These are phyloP conservation scores for Delitschia confertaspora DNA, from an alignment of 495 filamentous ascomycete genomes.

Conservation along the genomic window DNA sequence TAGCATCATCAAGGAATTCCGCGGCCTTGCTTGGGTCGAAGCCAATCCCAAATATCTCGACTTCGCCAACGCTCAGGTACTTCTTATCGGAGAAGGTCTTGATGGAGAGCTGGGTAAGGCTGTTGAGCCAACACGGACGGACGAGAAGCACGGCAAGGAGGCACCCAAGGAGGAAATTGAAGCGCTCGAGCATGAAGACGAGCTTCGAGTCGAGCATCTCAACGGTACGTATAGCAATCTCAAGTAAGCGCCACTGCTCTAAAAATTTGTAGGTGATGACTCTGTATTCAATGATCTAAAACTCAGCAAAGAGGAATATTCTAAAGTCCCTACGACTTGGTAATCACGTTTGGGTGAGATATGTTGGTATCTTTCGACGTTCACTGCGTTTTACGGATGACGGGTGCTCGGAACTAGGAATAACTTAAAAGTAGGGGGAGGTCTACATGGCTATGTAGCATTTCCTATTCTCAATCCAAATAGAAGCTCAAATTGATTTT, in stretches of 20 bases:
- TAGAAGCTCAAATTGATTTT: too few relatives aligned
- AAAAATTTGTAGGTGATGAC: conserved; percentile 29
- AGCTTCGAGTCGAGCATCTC: conserved; percentile 48
- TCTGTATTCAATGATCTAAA: conserved; percentile 36
- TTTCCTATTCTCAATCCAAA: too few relatives aligned
- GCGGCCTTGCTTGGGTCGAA: conserved; percentile 62
- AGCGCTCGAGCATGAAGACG: conserved; percentile 53
- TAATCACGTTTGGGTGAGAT: too few relatives aligned
- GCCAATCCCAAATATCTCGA: conserved; percentile 68
- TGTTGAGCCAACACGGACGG: conserved; percentile 44
- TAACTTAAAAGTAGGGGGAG: too few relatives aligned
- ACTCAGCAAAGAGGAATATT: conserved; percentile 35
- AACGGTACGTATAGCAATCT: conserved; percentile 38
- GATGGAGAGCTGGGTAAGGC: conserved; percentile 53
- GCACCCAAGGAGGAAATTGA: conserved; percentile 52
- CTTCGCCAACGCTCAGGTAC: conserved; percentile 68
- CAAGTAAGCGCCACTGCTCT: background rate
- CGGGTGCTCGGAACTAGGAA: too few relatives aligned
- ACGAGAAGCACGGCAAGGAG: conserved; percentile 50
- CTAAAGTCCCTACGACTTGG: conserved; percentile 35
- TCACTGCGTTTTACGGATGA: too few relatives aligned
- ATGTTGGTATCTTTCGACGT: too few relatives aligned
- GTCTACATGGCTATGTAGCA: too few relatives aligned
- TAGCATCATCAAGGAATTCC: conserved; percentile 64
- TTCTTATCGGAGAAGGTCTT: conserved; percentile 67